Conservation (phyloP, 2,329 filamentous ascomycete species). For the Fusarium chuoi region DNA sequence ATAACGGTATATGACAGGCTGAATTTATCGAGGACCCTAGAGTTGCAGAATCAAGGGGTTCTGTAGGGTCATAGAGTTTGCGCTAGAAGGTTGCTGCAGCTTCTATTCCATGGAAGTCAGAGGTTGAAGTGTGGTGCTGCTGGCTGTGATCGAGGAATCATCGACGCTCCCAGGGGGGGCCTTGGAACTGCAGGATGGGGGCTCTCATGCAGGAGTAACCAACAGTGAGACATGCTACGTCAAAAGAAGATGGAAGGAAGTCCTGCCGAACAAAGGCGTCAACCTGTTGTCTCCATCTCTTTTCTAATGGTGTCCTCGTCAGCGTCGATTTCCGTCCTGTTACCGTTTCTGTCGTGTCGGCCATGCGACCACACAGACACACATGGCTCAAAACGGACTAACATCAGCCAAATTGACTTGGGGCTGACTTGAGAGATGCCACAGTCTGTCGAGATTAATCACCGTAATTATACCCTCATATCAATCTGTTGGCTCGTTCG, state of each 20-base stretch:
- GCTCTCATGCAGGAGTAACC: constrained; percentile 16
- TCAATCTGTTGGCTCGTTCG: background rate
- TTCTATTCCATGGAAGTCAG: constrained; percentile 11
- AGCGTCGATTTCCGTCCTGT: constrained; percentile 31
- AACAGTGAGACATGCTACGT: constrained; percentile 30
- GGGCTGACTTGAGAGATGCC: constrained; percentile 1
- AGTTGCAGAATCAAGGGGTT: constrained; percentile 6
- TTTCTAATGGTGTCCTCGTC: constrained; percentile 27
- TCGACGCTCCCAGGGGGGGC: constrained; percentile 2
- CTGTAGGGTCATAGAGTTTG: constrained; percentile 33
- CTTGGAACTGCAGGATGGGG: background rate
- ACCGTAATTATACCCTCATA: background rate
- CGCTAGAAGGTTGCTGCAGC: constrained; percentile 41
- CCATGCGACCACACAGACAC: constrained; percentile 35
- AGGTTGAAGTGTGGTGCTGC: background rate
- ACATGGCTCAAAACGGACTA: constrained; percentile 21
- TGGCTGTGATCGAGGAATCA: constrained; percentile 17
- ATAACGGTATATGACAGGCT: constrained; percentile 11
- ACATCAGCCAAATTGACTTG: background rate
- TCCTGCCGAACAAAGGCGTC: constrained; percentile 7
- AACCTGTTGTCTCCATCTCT: background rate
- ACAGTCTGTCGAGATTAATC: constrained; percentile 3
- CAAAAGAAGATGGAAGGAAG: constrained; percentile 27
- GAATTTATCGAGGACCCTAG: constrained; percentile 1
- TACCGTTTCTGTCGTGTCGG: constrained; percentile 21